Evolutionary conservation across 164 flowering plant genomes (phyloP), one percentile per base, ranked within the genome.

Genomic region (Saururus chinensis): DNA sequence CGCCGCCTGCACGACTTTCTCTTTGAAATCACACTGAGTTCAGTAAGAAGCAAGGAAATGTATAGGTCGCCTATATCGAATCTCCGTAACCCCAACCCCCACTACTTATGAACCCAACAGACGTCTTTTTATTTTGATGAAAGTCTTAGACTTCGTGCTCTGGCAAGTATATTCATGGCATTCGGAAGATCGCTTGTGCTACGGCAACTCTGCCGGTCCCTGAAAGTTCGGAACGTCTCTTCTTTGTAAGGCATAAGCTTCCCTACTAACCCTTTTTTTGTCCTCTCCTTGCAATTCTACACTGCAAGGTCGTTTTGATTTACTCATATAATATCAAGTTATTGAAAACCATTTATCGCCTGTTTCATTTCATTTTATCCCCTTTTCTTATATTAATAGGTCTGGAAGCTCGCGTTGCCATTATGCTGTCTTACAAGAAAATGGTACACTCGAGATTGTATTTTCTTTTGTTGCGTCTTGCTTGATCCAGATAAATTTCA

Each of bases 351-450:
- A 55, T 55, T 23, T 55, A 23, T 10, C 1, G 14, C 35, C 8
- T 55, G n/a, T 9, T 9, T 24, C 23, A 23, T 9, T 8, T 14
- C 14, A 11, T 21, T 19, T 26, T 19, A 12, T n/a, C n/a, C n/a
- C n/a, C n/a, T n/a, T 23, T 60, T 45, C 13, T 17, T 19, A 23
- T 21, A 16, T 48, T 40, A 24, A 21, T 63, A 55, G 66, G 60
- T 1, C 19, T 63, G 66, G 66, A 40, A 75, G 72, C 77, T 76
- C 77, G 41, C 70, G 69, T 52, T 72, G 64, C 68, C 73, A 74
- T 7, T 16, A 22, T n/a, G 49, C 20, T 10, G 9, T 51, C 19
- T 14, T 40, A 11, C 9, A 17, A 42, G 19, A 12, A 45, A 45
- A 45, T 45, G 49, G 49, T 45, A 45, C 37, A 30, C 37, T 30